Percentiles rank a stretch among this genome's conserved stretches.
These are phyloP conservation scores for Colletotrichum liaoningense DNA, from an alignment of 2,329 filamentous ascomycete species.

Conservation along the genomic window DNA sequence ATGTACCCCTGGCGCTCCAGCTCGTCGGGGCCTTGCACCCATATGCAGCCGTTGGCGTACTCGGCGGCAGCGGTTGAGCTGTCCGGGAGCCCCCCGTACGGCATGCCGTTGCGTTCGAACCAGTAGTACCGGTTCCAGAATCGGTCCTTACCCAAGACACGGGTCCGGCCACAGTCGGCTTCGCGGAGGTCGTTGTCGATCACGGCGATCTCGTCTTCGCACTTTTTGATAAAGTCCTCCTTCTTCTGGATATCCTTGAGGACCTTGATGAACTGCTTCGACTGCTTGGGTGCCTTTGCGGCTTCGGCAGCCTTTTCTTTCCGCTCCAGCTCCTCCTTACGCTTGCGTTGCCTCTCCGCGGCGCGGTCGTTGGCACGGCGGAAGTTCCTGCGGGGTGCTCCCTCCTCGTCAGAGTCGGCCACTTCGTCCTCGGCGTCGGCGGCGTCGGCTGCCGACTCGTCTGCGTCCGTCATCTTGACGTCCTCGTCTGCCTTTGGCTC, in stretches of 20 bases:
- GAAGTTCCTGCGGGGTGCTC: conserved; percentile 59
- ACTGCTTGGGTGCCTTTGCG: conserved; percentile 78
- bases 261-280: conserved; percentile 89
- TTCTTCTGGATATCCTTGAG: conserved; percentile 91
- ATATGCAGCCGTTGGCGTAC: conserved; percentile 95
- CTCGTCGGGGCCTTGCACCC: conserved; percentile 95
- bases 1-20: conserved; percentile 89
- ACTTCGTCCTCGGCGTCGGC: conserved; percentile 68
- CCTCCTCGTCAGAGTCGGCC: conserved; percentile 79
- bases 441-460: conserved; percentile 70
- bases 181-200: conserved; percentile 94
- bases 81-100: conserved; percentile 86
- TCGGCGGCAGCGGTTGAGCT: conserved; percentile 89
- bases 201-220: conserved; percentile 85
- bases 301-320: conserved; percentile 68
- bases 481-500: conserved; percentile 67
- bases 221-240: conserved; percentile 81
- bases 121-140: conserved; percentile 99
- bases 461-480: conserved; percentile 70
- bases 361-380: conserved; percentile 75
- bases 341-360: conserved; percentile 80
- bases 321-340: conserved; percentile 76
- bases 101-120: conserved; percentile 99
- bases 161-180: conserved; percentile 90
- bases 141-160: conserved; percentile 90